Percentiles rank a stretch among this genome's conserved stretches.
phyloP scores from a whole-genome alignment of 129 eudicot genomes.

The Pittosporum tobira region DNA sequence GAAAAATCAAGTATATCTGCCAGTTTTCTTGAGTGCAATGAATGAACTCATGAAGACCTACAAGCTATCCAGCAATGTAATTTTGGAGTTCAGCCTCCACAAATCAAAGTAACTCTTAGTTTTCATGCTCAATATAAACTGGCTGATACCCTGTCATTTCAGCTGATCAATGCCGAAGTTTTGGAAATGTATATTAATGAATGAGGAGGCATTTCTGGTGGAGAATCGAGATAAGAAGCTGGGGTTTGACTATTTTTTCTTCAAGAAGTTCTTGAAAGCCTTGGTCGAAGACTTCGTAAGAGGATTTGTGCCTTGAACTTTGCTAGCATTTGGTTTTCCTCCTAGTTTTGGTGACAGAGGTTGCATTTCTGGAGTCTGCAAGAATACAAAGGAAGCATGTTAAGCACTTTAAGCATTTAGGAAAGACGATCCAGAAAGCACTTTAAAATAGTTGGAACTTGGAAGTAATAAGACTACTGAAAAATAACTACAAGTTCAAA shows the following conservation, averaged over 20 bases:
- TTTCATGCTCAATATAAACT: neutral
- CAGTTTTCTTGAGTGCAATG: no score
- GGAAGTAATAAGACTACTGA: no score
- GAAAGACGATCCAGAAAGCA: no score
- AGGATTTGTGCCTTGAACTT: conserved; percentile 16
- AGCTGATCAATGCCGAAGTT: conserved; percentile 27
- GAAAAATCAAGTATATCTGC: no score
- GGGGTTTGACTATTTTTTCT: conserved; percentile 24
- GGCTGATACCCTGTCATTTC: neutral
- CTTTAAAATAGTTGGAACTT: no score
- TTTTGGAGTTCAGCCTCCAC: neutral
- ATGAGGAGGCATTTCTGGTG: conserved; percentile 31
- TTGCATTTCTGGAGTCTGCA: conserved; percentile 29
- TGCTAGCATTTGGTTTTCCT: conserved; percentile 22
- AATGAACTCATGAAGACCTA: no score
- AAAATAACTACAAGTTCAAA: no score
- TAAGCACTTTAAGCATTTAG: no score
- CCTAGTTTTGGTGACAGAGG: conserved; percentile 32
- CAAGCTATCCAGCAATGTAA: neutral
- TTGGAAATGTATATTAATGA: conserved; percentile 46
- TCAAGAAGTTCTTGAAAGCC: conserved; percentile 32
- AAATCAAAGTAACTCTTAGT: neutral
- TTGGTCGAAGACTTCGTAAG: conserved; percentile 16
- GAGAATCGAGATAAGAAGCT: conserved; percentile 18
- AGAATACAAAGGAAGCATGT: neutral